Evolutionary conservation across 345 rosid species (phyloP).

Genomic region (Dipteronia sinensis): DNA sequence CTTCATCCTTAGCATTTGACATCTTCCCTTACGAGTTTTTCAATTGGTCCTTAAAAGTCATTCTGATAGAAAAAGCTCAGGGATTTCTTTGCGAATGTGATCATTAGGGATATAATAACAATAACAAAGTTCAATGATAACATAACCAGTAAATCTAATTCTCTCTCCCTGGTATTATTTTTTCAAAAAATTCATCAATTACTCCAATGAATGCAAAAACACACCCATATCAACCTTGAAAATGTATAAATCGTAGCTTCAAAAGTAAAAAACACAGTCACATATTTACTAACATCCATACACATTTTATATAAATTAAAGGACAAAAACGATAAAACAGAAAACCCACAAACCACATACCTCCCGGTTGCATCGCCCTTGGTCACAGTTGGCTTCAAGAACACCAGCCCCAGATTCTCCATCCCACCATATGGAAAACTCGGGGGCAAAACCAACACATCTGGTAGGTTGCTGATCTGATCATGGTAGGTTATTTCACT

Average conservation of each 20-base stretch:
- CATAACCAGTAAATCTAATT: background rate
- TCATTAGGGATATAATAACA: background rate
- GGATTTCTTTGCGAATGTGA: too few relatives aligned
- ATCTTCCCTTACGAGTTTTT: too few relatives aligned
- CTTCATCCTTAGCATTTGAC: too few relatives aligned
- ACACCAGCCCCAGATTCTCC: constrained; percentile 91
- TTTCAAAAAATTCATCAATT: background rate
- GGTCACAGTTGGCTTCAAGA: constrained; percentile 85
- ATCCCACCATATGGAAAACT: constrained; percentile 94
- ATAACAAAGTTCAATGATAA: background rate
- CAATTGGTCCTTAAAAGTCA: too few relatives aligned
- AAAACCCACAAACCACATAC: constrained; percentile 25
- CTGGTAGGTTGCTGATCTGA: constrained; percentile 7
- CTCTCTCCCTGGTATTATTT: background rate
- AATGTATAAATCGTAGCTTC: background rate
- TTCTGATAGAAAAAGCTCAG: too few relatives aligned
- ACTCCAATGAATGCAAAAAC: background rate
- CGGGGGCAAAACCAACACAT: constrained; percentile 83
- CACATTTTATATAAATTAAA: too few relatives aligned
- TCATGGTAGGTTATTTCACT: too few relatives aligned
- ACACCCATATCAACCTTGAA: background rate
- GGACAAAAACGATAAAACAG: constrained; percentile 10
- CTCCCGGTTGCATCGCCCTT: constrained; percentile 93
- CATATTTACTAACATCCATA: too few relatives aligned
- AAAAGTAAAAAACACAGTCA: background rate